Evolutionary conservation across 2,329 filamentous ascomycete genomes (phyloP).

Genomic region (Aspergillus niger): DNA sequence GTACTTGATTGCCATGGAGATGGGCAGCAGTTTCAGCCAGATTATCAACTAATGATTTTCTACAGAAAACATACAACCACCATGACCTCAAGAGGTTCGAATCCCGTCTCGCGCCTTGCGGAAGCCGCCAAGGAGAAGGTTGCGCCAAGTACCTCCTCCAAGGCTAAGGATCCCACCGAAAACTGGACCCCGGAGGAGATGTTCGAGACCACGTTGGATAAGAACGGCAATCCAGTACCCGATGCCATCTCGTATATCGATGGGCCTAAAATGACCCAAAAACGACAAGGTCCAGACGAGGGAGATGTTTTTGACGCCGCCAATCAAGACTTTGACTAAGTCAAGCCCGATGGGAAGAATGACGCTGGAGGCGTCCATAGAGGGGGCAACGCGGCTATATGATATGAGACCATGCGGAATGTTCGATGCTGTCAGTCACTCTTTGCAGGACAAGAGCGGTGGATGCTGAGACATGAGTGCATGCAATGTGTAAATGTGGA

Average conservation of each 20-base stretch:
- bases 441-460: neutral
- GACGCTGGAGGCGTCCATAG: neutral
- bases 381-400: neutral
- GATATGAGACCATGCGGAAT: neutral
- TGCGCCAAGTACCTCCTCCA: slow-evolving; percentile 12
- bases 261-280: slow-evolving; percentile 23
- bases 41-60: neutral
- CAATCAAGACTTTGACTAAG: slow-evolving; percentile 34
- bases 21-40: neutral
- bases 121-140: slow-evolving; percentile 12
- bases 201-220: slow-evolving; percentile 34
- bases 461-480: neutral
- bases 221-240: slow-evolving; percentile 36
- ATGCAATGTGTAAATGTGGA: neutral
- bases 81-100: slow-evolving; percentile 33
- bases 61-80: slow-evolving; percentile 4
- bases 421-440: neutral
- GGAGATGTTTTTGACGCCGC: slow-evolving; percentile 35
- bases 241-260: slow-evolving; percentile 28
- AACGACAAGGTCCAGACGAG: slow-evolving; percentile 24
- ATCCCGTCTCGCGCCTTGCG: slow-evolving; percentile 27
- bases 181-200: slow-evolving; percentile 32
- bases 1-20: neutral
- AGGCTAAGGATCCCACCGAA: slow-evolving; percentile 14
- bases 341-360: neutral